Conservation (phyloP, 129 eudicot species). For the Centaurea solstitialis region DNA sequence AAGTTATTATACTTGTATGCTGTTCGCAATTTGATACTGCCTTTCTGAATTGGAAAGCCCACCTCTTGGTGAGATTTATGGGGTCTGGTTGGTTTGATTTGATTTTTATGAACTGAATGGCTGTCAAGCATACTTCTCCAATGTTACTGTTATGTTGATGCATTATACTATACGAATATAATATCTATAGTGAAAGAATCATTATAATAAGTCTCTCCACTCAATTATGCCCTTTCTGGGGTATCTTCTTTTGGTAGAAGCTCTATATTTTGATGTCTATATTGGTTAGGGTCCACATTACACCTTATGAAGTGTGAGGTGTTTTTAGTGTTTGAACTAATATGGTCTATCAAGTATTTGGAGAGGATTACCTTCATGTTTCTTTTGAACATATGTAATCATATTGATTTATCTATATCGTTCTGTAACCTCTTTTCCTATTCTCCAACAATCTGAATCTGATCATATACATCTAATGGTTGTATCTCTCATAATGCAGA, state of each 20-base stretch:
- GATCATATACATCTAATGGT: not conserved
- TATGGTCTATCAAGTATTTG: not conserved
- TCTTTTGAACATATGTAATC: not conserved
- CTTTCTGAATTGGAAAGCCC: not conserved
- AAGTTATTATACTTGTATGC: not conserved
- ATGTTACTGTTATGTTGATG: not conserved
- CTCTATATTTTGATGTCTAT: not conserved
- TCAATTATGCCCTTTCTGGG: not conserved
- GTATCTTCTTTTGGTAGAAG: not conserved
- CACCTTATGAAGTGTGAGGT: not conserved
- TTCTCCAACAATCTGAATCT: not conserved
- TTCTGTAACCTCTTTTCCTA: not conserved
- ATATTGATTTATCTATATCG: not conserved
- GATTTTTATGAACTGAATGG: not conserved
- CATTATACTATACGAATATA: not conserved
- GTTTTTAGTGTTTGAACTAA: not conserved
- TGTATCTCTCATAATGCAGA: constrained; percentile 37
- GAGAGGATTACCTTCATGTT: not conserved
- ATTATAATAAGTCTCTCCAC: not conserved
- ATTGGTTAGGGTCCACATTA: not conserved
- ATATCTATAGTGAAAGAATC: not conserved
- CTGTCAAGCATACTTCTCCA: not conserved
- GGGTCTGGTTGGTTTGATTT: not conserved
- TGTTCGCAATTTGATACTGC: not conserved
- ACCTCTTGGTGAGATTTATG: not conserved